Base-by-base conservation (phyloP, 805 yeast species). In the Candida broadrunensis region DNA sequence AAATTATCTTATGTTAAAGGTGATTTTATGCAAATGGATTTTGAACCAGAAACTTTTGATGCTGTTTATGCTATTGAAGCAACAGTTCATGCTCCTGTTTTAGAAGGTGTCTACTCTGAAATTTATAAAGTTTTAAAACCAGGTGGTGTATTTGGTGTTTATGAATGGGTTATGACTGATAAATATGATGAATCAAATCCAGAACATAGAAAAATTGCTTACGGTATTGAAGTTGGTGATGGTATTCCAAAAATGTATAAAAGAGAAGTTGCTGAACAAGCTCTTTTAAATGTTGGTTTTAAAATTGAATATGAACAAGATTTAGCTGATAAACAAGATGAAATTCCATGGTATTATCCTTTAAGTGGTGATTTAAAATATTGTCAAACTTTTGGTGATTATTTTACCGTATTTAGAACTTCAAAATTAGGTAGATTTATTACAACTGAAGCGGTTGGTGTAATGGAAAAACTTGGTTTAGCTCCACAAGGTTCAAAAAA, bases 91-190 rank as follows among this genome's bases (percentile, higher is more conserved):
- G 98, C 99, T 13, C 99, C 99, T 44, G 84, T 80, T 31, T 78
- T 93, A 57, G 96, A 89, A 67, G 97, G 97, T 61, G 98, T 93
- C 39, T 91, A 91, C 68, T 74, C 86, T 43, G 96, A 91, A 73
- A 91, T 91, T 59, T 93, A 80, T 80, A 88, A 88, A 62, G 97
- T 88, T 14, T 78, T 91, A 66, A 93, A 93, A 71, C 98, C 99
- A 55, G 98, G 98, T 60, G 99, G 99, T 65, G 80, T 75, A 36
- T 93, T 93, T 52, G 99, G 97, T 63, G 98, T 93, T 39, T 93
- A 93, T 72, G 99, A 93, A 71, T 93, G 99, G 99, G 98, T 93
- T 49, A 86, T 93, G 96, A 93, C 98, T 47, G 96, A 89, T 56
- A 75, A 71, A 37, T 93, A 88, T 63, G 98, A 93, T 62, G 95